phyloP scores from a whole-genome alignment of 2,329 filamentous ascomycete genomes.

The Aspergillus cejpii region DNA sequence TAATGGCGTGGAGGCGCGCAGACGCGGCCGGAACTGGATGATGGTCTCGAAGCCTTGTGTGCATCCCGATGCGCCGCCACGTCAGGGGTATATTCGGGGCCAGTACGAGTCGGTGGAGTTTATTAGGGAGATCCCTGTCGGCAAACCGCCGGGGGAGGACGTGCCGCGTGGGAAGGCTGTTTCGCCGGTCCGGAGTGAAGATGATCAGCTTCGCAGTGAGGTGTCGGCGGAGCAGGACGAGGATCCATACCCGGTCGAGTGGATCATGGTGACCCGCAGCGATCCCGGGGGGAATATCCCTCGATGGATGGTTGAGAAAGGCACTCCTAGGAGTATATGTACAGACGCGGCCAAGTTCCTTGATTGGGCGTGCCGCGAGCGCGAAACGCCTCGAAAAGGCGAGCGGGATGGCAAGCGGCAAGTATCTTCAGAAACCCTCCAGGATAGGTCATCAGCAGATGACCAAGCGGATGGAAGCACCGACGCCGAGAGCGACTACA shows the following conservation, averaged over 20 bases:
- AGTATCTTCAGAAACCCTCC: neutral
- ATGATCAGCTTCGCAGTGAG: neutral
- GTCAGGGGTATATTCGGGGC: constrained; percentile 70
- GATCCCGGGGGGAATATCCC: constrained; percentile 85
- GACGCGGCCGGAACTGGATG: constrained; percentile 63
- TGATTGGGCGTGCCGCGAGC: constrained; percentile 61
- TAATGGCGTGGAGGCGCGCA: constrained; percentile 20
- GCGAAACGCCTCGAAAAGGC: constrained; percentile 38
- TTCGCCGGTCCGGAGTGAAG: constrained; percentile 6
- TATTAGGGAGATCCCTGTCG: constrained; percentile 67
- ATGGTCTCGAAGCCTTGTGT: constrained; percentile 77
- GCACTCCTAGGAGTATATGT: constrained; percentile 73
- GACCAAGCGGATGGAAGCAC: neutral
- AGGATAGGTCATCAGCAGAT: neutral
- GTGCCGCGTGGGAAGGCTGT: neutral
- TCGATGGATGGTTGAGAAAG: constrained; percentile 83
- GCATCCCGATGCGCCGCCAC: constrained; percentile 65
- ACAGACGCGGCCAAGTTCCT: constrained; percentile 74
- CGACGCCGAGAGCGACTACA: constrained; percentile 1
- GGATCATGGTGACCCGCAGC: constrained; percentile 87
- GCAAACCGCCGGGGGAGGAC: constrained; percentile 9
- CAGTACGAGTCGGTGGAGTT: constrained; percentile 88
- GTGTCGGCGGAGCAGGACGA: constrained; percentile 33
- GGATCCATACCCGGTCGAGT: constrained; percentile 66
- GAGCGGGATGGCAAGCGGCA: neutral